Evolutionary conservation across 306 rosid genomes (phyloP), one percentile per base, ranked within the genome.

Genomic region (Pterocarpus macrocarpus): DNA sequence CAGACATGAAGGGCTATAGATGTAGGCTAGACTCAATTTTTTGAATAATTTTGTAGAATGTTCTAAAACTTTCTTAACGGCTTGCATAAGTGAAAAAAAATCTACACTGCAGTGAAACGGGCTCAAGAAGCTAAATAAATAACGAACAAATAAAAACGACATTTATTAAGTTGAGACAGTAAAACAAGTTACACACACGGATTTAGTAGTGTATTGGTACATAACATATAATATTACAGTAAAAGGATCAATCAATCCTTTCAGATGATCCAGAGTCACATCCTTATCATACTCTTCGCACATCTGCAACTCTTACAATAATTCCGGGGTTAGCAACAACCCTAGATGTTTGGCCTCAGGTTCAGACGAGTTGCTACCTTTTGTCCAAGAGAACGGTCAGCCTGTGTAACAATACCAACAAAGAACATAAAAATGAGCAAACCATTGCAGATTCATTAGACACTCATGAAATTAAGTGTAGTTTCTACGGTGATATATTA

Each of bases 291-390:
- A n/a, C 66, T 58, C 64, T 65, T 65, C 58, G 32, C 30, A 64
- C 50, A 57, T 70, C 73, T 66, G 13, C 75, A 53, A 45, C 74
- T 71, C 76, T 13, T 8, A 2, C 4, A 47, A 72, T 33, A 10
- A 45, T 43, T 65, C 68, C 2, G 17, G 17, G 68, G 65, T 61
- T 65, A 53, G 34, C 70, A 44, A 15, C 77, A 45, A 5, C 75
- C 33, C 77, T 89, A 94, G 55, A 89, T 86, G 88, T 63, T 87
- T 30, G 97, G 97, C 86, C 91, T 90, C 89, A 89, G 43, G 65
- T 90, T 94, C 47, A 92, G 89, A 69, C 85, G 92, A 64, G 94
- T 84, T 75, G 96, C 92, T 30, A 94, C 75, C 88, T 90, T 94
- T 82, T 92, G 91, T 73, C 97, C 98, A 34, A 94, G 83, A 70